Evolutionary conservation across 139 green algal species (phyloP).

Genomic region (Chlamydomonas sp.): DNA sequence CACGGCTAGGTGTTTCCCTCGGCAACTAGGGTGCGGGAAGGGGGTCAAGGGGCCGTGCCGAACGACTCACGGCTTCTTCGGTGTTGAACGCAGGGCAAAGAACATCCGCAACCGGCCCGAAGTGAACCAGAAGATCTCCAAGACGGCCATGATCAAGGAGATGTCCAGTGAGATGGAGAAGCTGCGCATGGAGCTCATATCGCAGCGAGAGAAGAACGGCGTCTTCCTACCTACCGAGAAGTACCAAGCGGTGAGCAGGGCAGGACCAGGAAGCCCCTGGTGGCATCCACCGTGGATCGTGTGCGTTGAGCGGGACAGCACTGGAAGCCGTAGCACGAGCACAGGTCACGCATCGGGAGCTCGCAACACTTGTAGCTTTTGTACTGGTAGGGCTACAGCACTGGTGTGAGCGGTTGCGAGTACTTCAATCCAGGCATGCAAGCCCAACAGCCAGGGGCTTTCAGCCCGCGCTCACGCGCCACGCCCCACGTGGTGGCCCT

Average conservation of each 20-base stretch:
- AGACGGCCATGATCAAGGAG: conserved; percentile 86
- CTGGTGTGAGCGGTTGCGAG: not conserved
- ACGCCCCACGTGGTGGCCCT: not conserved
- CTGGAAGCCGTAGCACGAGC: no score
- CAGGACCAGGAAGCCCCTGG: no score
- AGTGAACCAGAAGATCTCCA: conserved; percentile 91
- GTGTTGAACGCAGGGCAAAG: conserved; percentile 74
- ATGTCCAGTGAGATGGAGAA: conserved; percentile 93
- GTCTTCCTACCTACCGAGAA: conserved; percentile 82
- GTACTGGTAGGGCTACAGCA: not conserved
- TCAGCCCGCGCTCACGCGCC: no score
- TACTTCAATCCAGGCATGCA: no score
- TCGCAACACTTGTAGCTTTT: not conserved
- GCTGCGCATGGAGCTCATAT: conserved; percentile 86
- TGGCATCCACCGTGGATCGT: no score
- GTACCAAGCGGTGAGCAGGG: conserved; percentile 54
- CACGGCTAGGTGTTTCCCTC: no score
- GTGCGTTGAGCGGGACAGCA: no score
- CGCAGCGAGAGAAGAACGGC: conserved; percentile 94
- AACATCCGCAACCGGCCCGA: conserved; percentile 98
- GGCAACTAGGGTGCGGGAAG: no score
- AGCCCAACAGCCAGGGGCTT: no score
- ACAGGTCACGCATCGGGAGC: no score
- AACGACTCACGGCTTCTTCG: not conserved
- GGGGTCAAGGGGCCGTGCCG: no score